Base-by-base conservation (phyloP, 805 yeast genomes). In the Lipomyces spencermartinsiae region DNA sequence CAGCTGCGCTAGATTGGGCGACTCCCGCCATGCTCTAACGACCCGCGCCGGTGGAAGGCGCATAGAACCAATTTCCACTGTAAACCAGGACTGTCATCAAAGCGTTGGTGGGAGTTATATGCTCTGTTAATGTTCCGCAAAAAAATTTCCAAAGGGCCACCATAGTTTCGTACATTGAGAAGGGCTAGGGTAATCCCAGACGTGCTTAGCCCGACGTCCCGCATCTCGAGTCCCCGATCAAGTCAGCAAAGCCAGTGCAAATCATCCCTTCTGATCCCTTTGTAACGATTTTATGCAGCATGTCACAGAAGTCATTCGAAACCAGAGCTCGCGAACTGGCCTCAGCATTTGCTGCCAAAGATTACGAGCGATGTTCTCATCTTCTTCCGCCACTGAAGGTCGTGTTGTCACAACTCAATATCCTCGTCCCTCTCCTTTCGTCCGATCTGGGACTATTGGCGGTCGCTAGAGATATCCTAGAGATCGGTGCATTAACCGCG, bases 401-500 rank as follows among this genome's bases (percentile, higher is more conserved):
- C 55, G 93, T 90, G 76, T 83, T 93, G 72, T 88, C 96, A 73
- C 88, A 91, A 76, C 88, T 88, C 72, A 87, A 89, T 69, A 81
- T 94, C 58, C 84, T 95, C 67, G 86, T 93, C 33, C 98, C 98
- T 22, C 66, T 79, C 5, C 64, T 75, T 39, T 78, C 79, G 69
- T 74, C 84, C 65, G 80, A 80, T 62, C 76, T 73, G 34, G 76
- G 78, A 22, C 97, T 93, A 79, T 83, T 93, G 66, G 83, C 85
- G 68, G 91, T 92, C 53, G 87, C 97, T 7, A 88, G 96, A 73
- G 87, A 90, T 54, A 90, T 94, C 56, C 81, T 95, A 61, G 98
- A 95, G 78, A 86, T 93, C 68, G 97, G 97, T 12, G 97, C 97
- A 0, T 81, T 94, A 63, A 85, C 91, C 19, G 85, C 93, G 61